Conservation (phyloP, 768 basidiomycete genomes). For the Scleroderma citrinum region DNA sequence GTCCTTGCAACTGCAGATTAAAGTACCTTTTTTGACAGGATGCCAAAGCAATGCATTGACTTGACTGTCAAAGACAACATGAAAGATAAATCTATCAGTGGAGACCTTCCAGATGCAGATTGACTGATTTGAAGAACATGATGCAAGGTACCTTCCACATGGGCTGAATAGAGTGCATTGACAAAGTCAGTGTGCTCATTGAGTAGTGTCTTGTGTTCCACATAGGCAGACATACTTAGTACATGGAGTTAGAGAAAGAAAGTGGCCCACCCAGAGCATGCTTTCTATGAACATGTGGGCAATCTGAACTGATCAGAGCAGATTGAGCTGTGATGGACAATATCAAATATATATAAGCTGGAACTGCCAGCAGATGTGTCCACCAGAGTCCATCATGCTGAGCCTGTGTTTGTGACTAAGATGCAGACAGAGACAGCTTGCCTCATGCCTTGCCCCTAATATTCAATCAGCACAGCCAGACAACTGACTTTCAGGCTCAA, state of each 20-base stretch:
- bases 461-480: too few species aligned
- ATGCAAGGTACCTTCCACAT: neutral
- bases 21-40: neutral
- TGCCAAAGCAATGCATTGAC: neutral
- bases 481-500: too few species aligned
- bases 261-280: neutral
- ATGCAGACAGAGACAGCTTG: too few species aligned
- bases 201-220: neutral
- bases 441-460: too few species aligned
- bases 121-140: neutral
- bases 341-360: too few species aligned
- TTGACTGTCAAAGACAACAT: neutral
- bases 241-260: neutral
- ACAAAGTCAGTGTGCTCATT: neutral
- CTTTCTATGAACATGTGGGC: neutral
- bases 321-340: too few species aligned
- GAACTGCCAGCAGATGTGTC: too few species aligned
- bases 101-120: conserved; percentile 1
- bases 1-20: neutral
- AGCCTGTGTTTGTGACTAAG: too few species aligned
- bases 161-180: neutral
- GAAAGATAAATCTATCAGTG: neutral
- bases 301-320: too few species aligned
- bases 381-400: too few species aligned
- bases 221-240: neutral